These are phyloP conservation scores for Cadophora malorum DNA, from an alignment of 2,329 filamentous ascomycete genomes.

Conservation along the genomic window DNA sequence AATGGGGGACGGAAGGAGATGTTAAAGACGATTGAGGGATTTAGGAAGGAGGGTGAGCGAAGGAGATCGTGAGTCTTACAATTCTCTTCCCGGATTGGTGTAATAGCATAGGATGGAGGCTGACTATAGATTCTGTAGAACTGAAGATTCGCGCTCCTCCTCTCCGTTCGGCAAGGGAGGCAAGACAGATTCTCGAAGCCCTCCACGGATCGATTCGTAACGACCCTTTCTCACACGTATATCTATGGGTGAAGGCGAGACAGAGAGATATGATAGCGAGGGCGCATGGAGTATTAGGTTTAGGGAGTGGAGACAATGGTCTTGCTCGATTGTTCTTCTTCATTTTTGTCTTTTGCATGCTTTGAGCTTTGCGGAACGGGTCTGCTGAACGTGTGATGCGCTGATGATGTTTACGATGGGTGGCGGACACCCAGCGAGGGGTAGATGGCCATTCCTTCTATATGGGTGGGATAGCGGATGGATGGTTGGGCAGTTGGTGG, in stretches of 20 bases:
- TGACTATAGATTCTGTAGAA: constrained; percentile 25
- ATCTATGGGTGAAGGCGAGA: neutral
- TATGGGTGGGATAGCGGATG: neutral
- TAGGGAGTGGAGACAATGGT: neutral
- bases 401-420: neutral
- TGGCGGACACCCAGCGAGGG: neutral
- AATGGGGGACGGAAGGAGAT: constrained; percentile 86
- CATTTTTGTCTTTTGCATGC: constrained; percentile 1
- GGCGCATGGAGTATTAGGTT: constrained; percentile 18
- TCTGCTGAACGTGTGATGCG: neutral
- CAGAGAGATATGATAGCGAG: constrained; percentile 15
- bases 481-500: neutral
- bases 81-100: neutral
- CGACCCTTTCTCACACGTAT: neutral
- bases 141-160: constrained; percentile 35
- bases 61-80: constrained; percentile 72
- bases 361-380: neutral
- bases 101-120: neutral
- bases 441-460: neutral
- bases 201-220: constrained; percentile 40
- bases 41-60: constrained; percentile 86
- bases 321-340: neutral
- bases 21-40: constrained; percentile 83
- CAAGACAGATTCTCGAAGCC: constrained; percentile 35
- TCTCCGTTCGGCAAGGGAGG: constrained; percentile 33